These are phyloP conservation scores for Excoecaria cochinchinensis DNA, from an alignment of 345 rosid species.

Conservation along the genomic window DNA sequence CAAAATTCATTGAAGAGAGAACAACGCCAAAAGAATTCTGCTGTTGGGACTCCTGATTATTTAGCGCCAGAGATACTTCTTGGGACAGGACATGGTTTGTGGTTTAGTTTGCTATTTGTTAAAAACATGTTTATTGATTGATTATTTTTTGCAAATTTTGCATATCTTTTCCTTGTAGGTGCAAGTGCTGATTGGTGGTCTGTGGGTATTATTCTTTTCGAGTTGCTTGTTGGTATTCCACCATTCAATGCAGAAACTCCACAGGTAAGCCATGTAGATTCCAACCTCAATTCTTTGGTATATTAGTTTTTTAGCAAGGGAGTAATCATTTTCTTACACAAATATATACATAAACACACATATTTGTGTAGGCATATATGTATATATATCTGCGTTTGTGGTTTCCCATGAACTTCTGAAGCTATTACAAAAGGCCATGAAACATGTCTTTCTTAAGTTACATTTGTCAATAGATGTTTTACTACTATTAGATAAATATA, in stretches of 20 bases:
- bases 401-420: too few relatives aligned
- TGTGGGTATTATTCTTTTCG: conserved; percentile 86
- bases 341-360: too few relatives aligned
- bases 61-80: conserved; percentile 99
- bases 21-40: conserved; percentile 68
- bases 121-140: neutral
- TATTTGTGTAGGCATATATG: too few relatives aligned
- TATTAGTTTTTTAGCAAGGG: neutral
- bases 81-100: conserved; percentile 93
- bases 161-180: conserved; percentile 41
- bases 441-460: too few relatives aligned
- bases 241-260: conserved; percentile 94
- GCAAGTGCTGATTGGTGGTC: conserved; percentile 99
- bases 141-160: too few relatives aligned
- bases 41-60: conserved; percentile 95
- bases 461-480: too few relatives aligned
- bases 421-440: too few relatives aligned
- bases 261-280: conserved; percentile 52
- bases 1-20: conserved; percentile 48
- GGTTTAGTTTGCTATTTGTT: conserved; percentile 9
- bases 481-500: too few relatives aligned
- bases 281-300: neutral
- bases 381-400: too few relatives aligned
- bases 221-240: conserved; percentile 87
- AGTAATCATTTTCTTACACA: neutral